Base-by-base conservation (phyloP, 805 yeast species). In the Suhomyces sp. region DNA sequence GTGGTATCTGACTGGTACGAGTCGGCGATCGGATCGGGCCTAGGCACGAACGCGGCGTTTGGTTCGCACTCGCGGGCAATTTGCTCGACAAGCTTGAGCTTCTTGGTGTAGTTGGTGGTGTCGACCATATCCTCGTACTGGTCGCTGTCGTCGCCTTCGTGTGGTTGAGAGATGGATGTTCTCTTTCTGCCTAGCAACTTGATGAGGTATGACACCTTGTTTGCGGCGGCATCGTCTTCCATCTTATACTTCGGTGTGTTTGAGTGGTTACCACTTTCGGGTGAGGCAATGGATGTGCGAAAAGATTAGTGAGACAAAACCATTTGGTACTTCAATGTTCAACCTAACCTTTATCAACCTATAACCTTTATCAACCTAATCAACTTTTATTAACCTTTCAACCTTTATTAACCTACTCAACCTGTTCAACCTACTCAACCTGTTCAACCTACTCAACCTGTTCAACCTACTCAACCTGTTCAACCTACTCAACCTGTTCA, bases 51-150 rank as follows among this genome's bases (percentile, higher is more conserved):
- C 22, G 44, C 12, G 9, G 50, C n/a, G 13, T 29, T 27, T 24
- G 49, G 47, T 17, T 19, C 42, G 23, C 24, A 17, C 17, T 38
- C 22, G 41, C 41, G 22, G 5, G 24, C 12, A 19, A 50, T 45
- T 35, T 35, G 22, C 9, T 42, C 27, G 8, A 41, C n/a, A 19
- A 49, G 45, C 44, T 46, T 46, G n/a, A 22, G 19, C 19, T 45
- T 45, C 9, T 27, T 33, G 17, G 12, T 45, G 13, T 35, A n/a
- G 31, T 49, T 15, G 23, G 26, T 41, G n/a, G 50, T 50, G 19
- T 49, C 46, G 22, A 41, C 57, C 38, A 60, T 61, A 56, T 60
- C 66, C 53, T 65, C 69, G 55, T 52, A 63, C 54, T 51, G 61
- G 19, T 60, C 66, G 27, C 47, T 19, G 26, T 48, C 53, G n/a